Conservation (phyloP, 164 flowering plant genomes). For the Vitis riparia region DNA sequence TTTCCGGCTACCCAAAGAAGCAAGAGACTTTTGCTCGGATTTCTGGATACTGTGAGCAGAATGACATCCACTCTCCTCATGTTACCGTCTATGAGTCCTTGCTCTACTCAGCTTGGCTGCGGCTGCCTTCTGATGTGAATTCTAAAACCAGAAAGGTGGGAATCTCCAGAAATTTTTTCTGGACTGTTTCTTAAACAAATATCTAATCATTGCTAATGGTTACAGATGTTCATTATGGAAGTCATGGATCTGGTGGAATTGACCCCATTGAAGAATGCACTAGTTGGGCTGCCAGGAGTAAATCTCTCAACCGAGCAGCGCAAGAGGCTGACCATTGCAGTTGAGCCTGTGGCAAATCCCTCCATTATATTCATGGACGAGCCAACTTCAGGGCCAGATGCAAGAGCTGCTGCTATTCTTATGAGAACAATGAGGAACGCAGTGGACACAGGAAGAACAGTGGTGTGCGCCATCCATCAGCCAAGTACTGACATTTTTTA, state of each 20-base stretch:
- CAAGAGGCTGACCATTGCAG: slow-evolving; percentile 72
- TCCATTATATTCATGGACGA: slow-evolving; percentile 37
- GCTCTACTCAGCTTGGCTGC: slow-evolving; percentile 63
- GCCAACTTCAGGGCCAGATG: slow-evolving; percentile 13
- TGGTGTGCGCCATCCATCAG: slow-evolving; percentile 79
- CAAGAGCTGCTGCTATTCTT: slow-evolving; percentile 55
- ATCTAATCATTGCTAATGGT: background rate
- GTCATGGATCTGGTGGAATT: slow-evolving; percentile 62
- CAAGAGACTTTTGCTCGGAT: slow-evolving; percentile 65
- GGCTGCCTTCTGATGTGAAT: slow-evolving; percentile 38
- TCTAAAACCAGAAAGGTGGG: slow-evolving; percentile 39
- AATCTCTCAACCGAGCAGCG: slow-evolving; percentile 69
- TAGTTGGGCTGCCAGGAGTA: slow-evolving; percentile 70
- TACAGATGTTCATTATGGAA: slow-evolving; percentile 55
- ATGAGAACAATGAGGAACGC: slow-evolving; percentile 74
- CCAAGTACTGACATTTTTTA: slow-evolving; percentile 79
- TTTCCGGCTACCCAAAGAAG: slow-evolving; percentile 62
- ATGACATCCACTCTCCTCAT: slow-evolving; percentile 65
- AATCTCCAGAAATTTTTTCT: background rate
- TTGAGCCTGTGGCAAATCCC: slow-evolving; percentile 73
- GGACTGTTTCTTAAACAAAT: no score
- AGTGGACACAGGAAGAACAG: slow-evolving; percentile 72
- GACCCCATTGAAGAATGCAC: slow-evolving; percentile 35
- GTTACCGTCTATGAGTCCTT: slow-evolving; percentile 60
- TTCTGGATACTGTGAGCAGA: slow-evolving; percentile 62